Conservation (phyloP, 2,329 filamentous ascomycete genomes). For the Epichloe glyceriae region DNA sequence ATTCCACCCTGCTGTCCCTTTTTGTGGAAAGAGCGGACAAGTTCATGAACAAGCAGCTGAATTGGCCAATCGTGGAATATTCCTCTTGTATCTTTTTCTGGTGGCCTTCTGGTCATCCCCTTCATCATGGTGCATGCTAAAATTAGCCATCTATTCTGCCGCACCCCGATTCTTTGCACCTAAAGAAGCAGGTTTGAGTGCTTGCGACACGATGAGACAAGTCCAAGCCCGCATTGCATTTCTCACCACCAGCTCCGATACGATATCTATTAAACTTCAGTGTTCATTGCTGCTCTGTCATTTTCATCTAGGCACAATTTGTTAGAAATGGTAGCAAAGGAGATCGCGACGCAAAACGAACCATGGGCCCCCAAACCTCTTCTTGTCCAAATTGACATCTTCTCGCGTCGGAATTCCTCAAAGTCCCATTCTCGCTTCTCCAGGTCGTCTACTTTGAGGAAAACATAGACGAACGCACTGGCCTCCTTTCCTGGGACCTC, state of each 20-base stretch:
- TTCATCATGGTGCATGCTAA: too few species aligned
- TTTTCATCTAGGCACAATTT: constrained; percentile 10
- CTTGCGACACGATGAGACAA: neutral
- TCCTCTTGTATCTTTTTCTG: too few species aligned
- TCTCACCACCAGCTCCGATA: too few species aligned
- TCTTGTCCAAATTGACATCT: constrained; percentile 44
- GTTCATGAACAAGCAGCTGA: too few species aligned
- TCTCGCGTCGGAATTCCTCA: constrained; percentile 66
- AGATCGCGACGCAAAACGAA: constrained; percentile 16
- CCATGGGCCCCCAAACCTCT: constrained; percentile 30
- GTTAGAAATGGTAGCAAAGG: neutral
- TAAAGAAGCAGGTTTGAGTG: neutral
- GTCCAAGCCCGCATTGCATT: neutral
- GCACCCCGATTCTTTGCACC: too few species aligned
- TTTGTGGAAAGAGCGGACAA: too few species aligned
- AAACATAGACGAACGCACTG: constrained; percentile 54
- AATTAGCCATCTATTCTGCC: too few species aligned
- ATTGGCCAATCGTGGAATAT: too few species aligned
- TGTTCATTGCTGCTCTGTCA: constrained; percentile 8
- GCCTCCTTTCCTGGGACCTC: constrained; percentile 32
- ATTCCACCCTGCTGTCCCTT: too few species aligned
- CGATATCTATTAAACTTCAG: neutral
- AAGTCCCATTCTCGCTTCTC: constrained; percentile 81
- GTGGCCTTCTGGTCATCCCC: too few species aligned
- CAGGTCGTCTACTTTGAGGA: constrained; percentile 34